Base-by-base conservation (phyloP, 2,329 filamentous ascomycete genomes). In the Lizonia empirigonia region DNA sequence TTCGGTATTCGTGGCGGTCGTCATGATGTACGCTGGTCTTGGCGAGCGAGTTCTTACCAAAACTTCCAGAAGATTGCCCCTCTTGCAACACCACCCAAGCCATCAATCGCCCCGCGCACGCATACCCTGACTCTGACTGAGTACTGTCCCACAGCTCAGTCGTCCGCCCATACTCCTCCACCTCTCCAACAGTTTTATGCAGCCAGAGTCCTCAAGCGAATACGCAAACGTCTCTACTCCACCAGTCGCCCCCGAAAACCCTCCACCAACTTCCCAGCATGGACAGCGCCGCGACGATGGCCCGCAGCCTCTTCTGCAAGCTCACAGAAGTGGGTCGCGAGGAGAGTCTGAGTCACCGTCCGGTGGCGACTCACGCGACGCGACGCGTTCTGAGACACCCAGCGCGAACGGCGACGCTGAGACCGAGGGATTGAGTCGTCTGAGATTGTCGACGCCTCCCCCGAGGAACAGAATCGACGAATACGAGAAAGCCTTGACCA, bases 111-210 rank as follows among this genome's bases (percentile, higher is more conserved):
- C 58, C 42, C 56, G 59, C 60, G 61, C 60, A 52, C 57, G 50
- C 56, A 50, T 50, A 41, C 32, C 15, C 52, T 32, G 29, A 56
- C 37, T 42, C 51, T 56, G 70, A 73, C 70, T 73, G 70, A 72
- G 69, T 68, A 70, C 46, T 58, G 69, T 50, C 47, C 55, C 59
- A 74, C 79, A 80, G 82, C 77, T 85, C 83, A 80, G 83, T 85
- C 82, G 69, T 67, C 64, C 65, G 59, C 61, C 60, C 62, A 59
- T 62, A 58, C 51, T 59, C 58, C 53, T 58, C 52, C 52, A 67
- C 62, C 63, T 59, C 58, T 59, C 62, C 64, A 68, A 72, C 69
- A 68, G 71, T 86, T 86, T 81, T 86, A 87, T 87, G 84, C 84
- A 84, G 80, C 73, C 84, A 79, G 83, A 81, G 81, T 74, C 77